These are phyloP conservation scores for Rutstroemia sp. DNA, from an alignment of 2,329 filamentous ascomycete species.

Conservation along the genomic window DNA sequence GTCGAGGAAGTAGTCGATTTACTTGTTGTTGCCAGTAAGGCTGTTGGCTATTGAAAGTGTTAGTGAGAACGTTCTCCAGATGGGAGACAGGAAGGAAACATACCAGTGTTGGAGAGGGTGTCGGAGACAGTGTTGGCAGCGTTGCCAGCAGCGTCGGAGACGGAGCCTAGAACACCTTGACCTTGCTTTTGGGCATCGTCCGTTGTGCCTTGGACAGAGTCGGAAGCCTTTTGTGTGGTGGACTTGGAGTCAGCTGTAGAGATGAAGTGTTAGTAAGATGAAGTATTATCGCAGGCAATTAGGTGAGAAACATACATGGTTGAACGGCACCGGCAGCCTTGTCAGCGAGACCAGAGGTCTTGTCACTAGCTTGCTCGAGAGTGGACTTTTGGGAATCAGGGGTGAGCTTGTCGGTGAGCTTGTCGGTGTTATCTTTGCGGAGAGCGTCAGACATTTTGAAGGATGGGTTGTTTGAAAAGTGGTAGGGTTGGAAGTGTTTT, in stretches of 20 bases:
- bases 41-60: neutral
- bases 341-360: slow-evolving; percentile 37
- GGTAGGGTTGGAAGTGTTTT: neutral
- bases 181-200: slow-evolving; percentile 36
- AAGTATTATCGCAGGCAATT: neutral
- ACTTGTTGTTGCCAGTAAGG: slow-evolving; percentile 1
- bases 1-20: neutral
- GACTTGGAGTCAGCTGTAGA: slow-evolving; percentile 34
- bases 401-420: slow-evolving; percentile 39
- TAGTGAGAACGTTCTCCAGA: neutral
- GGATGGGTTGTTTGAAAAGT: neutral
- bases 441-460: slow-evolving; percentile 10
- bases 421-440: slow-evolving; percentile 43
- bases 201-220: slow-evolving; percentile 34
- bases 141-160: slow-evolving; percentile 34
- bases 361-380: slow-evolving; percentile 34
- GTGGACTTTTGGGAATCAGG: slow-evolving; percentile 48
- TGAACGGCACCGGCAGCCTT: slow-evolving; percentile 39
- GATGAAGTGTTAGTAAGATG: neutral
- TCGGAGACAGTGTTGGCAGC: slow-evolving; percentile 13
- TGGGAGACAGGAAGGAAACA: neutral
- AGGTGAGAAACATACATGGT: slow-evolving; percentile 30
- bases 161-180: slow-evolving; percentile 33
- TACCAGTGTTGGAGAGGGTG: slow-evolving; percentile 5
- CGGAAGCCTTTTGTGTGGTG: slow-evolving; percentile 38